Conservation (phyloP, 169 alveolate species). For the Babesia divergens region DNA sequence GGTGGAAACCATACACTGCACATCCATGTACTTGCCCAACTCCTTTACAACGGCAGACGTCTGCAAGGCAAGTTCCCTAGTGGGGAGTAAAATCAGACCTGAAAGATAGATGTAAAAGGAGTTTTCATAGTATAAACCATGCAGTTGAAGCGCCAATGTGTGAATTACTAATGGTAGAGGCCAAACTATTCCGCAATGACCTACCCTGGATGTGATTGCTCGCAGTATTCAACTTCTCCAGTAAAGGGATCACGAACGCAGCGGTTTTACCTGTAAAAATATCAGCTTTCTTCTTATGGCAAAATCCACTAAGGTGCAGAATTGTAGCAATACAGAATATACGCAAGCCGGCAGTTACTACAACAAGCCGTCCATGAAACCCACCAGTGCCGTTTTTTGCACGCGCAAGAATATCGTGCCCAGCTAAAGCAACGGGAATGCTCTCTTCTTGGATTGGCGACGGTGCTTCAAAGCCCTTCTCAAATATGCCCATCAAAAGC, state of each 20-base stretch:
- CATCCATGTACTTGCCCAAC: constrained; percentile 94
- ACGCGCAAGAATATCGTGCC: constrained; percentile 94
- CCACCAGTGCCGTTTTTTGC: constrained; percentile 99
- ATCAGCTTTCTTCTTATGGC: background rate
- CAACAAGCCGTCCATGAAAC: background rate
- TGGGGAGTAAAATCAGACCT: constrained; percentile 94
- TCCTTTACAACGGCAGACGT: constrained; percentile 94
- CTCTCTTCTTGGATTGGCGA: constrained; percentile 98
- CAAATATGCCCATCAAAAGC: constrained; percentile 95
- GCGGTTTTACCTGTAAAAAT: constrained; percentile 90
- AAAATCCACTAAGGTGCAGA: background rate
- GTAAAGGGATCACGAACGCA: constrained; percentile 96
- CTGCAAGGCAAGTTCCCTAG: constrained; percentile 95
- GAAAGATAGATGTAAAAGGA: constrained; percentile 40
- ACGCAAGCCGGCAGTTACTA: background rate
- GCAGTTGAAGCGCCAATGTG: too few relatives aligned
- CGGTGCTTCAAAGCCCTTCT: constrained; percentile 97
- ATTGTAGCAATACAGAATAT: background rate
- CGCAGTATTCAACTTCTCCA: constrained; percentile 81
- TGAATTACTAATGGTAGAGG: background rate
- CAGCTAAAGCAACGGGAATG: constrained; percentile 95
- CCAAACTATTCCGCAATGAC: background rate
- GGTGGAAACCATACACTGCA: constrained; percentile 97
- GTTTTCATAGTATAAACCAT: too few relatives aligned
- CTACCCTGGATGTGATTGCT: constrained; percentile 74